A percentile compares a stretch with the other conserved stretches of the same genome.
These are phyloP conservation scores for Santalum album DNA, from an alignment of 164 flowering plant genomes.

Conservation along the genomic window DNA sequence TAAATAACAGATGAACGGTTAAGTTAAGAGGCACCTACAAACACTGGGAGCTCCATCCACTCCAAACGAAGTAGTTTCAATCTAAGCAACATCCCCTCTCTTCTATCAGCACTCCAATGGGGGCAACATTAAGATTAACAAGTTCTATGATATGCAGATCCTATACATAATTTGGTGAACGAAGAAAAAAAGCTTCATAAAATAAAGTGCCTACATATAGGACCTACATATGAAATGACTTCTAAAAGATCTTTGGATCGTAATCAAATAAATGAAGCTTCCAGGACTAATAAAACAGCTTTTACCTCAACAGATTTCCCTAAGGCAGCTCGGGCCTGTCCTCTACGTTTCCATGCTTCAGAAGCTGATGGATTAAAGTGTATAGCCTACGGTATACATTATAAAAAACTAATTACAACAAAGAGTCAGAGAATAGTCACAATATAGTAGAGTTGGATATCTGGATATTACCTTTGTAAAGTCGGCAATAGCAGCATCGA, in stretches of 20 bases:
- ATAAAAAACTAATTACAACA: not conserved
- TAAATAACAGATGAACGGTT: not conserved
- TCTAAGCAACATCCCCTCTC: too few species aligned
- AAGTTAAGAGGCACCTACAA: not conserved
- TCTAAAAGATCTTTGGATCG: not conserved
- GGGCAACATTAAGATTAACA: not conserved
- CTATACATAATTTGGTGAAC: too few species aligned
- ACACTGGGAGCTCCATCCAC: not conserved
- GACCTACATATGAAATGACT: not conserved
- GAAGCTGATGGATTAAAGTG: constrained; percentile 72
- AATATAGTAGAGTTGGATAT: not conserved
- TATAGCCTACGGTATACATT: constrained; percentile 49
- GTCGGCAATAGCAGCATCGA: constrained; percentile 78
- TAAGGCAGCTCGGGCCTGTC: constrained; percentile 96
- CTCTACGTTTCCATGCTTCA: constrained; percentile 98
- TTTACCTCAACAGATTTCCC: constrained; percentile 78
- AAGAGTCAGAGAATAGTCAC: not conserved
- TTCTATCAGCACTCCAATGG: too few species aligned
- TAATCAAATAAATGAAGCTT: not conserved
- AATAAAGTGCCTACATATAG: not conserved
- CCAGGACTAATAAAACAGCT: not conserved
- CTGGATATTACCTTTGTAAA: constrained; percentile 69
- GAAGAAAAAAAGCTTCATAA: too few species aligned
- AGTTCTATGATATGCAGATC: too few species aligned
- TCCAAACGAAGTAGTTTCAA: not conserved